These are phyloP conservation scores for Populus deltoides DNA, from an alignment of 345 rosid genomes.

Conservation along the genomic window DNA sequence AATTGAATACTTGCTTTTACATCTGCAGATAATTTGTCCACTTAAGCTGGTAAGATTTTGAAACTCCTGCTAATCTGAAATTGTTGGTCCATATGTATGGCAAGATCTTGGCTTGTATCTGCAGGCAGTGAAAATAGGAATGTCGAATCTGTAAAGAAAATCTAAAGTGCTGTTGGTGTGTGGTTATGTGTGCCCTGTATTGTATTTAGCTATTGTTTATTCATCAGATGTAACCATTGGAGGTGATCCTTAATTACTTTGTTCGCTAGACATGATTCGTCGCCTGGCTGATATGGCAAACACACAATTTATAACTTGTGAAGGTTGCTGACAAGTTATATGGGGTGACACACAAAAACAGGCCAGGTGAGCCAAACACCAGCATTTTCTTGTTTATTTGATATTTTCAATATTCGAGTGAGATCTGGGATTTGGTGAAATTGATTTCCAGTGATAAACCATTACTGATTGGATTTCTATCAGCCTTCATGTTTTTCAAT, in stretches of 20 bases:
- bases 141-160: background rate
- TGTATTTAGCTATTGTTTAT: background rate
- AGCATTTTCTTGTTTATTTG: no score
- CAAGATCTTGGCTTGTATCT: background rate
- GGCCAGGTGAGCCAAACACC: conserved; percentile 64
- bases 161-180: background rate
- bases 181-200: background rate
- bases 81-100: background rate
- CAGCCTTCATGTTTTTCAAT: no score
- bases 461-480: background rate
- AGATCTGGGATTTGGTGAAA: no score
- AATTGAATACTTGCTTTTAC: background rate
- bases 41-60: background rate
- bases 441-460: background rate
- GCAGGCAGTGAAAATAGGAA: background rate
- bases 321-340: conserved; percentile 94
- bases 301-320: conserved; percentile 94
- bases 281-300: conserved; percentile 75
- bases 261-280: conserved; percentile 70
- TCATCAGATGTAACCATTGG: background rate
- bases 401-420: no score
- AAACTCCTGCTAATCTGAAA: background rate
- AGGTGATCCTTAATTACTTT: conserved; percentile 35
- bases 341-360: conserved; percentile 78
- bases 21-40: background rate